These are phyloP conservation scores for Leccinum solheimii DNA, from an alignment of 1,284 basidiomycete species.

Conservation along the genomic window DNA sequence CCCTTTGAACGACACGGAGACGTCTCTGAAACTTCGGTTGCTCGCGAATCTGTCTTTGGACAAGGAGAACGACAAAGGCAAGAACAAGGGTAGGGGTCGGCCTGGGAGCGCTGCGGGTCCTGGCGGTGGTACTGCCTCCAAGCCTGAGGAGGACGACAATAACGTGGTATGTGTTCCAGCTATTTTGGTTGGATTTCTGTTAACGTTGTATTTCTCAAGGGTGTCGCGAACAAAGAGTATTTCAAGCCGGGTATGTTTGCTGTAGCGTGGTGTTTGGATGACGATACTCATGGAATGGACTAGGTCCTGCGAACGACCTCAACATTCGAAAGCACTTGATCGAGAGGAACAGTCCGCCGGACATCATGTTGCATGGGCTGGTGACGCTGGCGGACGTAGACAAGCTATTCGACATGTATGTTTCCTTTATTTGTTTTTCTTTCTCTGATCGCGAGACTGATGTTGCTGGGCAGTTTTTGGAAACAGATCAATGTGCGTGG, in stretches of 20 bases:
- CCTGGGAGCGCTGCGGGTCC: slow-evolving; percentile 13
- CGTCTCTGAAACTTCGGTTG: slow-evolving; percentile 31
- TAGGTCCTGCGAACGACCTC: slow-evolving; percentile 69
- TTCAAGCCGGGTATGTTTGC: slow-evolving; percentile 67
- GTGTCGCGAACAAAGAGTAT: slow-evolving; percentile 79
- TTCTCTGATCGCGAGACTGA: slow-evolving; percentile 8
- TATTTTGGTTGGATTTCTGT: slow-evolving; percentile 25
- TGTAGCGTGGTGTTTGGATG: background rate
- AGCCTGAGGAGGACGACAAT: slow-evolving; percentile 54
- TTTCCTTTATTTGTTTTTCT: slow-evolving; percentile 12
- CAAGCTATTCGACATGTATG: slow-evolving; percentile 80
- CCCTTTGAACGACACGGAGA: slow-evolving; percentile 1
- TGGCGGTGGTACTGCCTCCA: slow-evolving; percentile 11
- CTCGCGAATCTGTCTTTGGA: slow-evolving; percentile 70
- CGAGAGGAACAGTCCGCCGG: slow-evolving; percentile 77
- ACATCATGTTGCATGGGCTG: slow-evolving; percentile 81
- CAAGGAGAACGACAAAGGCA: slow-evolving; percentile 43
- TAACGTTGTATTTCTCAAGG: slow-evolving; percentile 18
- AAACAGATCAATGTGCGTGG: slow-evolving; percentile 63
- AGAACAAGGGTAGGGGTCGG: slow-evolving; percentile 35
- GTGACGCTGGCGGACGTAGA: slow-evolving; percentile 81
- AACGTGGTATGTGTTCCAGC: slow-evolving; percentile 52
- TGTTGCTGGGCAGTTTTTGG: slow-evolving; percentile 52
- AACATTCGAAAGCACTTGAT: slow-evolving; percentile 70
- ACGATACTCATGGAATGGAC: background rate